These are phyloP conservation scores for Gynochthodes officinalis DNA, from an alignment of 257 asterid species.

Conservation along the genomic window DNA sequence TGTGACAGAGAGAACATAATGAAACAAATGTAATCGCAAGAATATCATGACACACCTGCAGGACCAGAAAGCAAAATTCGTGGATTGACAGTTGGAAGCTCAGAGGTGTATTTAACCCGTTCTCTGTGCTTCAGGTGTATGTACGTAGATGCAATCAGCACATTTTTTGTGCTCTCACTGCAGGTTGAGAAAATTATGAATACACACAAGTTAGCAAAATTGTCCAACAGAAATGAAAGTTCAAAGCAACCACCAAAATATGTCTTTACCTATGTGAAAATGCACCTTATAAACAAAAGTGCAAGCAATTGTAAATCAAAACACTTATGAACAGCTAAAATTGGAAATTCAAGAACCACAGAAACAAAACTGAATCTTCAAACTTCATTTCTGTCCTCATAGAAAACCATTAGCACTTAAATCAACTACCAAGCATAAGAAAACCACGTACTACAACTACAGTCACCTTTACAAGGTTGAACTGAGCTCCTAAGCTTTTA, in stretches of 20 bases:
- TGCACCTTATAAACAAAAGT: neutral
- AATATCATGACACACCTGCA: conserved; percentile 55
- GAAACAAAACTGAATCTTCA: neutral
- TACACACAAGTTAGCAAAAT: conserved; percentile 4
- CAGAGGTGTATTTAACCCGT: conserved; percentile 61
- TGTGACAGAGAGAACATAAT: neutral
- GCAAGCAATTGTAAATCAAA: neutral
- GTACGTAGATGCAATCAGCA: conserved; percentile 79
- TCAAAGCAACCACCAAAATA: neutral
- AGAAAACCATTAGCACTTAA: neutral
- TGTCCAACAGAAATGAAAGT: neutral
- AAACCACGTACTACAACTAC: neutral
- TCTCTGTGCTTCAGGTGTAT: conserved; percentile 75
- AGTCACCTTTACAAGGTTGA: neutral
- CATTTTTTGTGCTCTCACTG: conserved; percentile 84
- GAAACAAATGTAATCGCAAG: neutral
- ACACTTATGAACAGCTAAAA: neutral
- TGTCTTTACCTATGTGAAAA: neutral
- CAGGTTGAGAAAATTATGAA: conserved; percentile 29
- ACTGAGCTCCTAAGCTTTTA: neutral
- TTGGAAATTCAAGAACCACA: neutral
- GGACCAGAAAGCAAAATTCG: conserved; percentile 89
- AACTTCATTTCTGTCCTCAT: neutral
- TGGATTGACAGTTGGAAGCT: conserved; percentile 81
- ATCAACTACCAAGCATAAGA: neutral